phyloP scores from a whole-genome alignment of 257 asterid species.

The Penstemon eatonii region DNA sequence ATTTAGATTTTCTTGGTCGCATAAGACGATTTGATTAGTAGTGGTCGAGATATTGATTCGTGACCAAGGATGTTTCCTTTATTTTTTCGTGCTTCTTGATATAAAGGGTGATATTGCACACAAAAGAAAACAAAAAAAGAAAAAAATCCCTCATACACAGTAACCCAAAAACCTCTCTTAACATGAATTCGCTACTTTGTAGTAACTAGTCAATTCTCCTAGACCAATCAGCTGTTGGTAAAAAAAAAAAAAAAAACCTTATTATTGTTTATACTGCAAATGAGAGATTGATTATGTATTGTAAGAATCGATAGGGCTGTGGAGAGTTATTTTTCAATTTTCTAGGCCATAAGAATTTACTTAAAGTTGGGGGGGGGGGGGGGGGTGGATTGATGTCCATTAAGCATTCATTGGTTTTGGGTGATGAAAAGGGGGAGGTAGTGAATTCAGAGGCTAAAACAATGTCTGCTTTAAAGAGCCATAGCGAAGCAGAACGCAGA shows the following conservation, averaged over 20 bases:
- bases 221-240: no score
- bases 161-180: no score
- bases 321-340: conserved; percentile 31
- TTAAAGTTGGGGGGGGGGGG: conserved; percentile 24
- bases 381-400: conserved; percentile 33
- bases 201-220: no score
- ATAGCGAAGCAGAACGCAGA: conserved; percentile 88
- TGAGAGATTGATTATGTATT: conserved; percentile 33
- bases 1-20: conserved; percentile 14
- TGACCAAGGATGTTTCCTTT: not conserved
- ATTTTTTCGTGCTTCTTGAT: conserved; percentile 8
- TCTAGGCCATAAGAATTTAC: conserved; percentile 11
- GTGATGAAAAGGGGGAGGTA: conserved; percentile 53
- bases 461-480: conserved; percentile 74
- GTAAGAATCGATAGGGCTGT: conserved; percentile 28
- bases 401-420: conserved; percentile 48
- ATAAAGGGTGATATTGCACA: conserved; percentile 4
- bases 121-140: no score
- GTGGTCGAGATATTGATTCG: not conserved
- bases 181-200: no score
- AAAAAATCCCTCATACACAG: no score
- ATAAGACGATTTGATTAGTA: conserved; percentile 5
- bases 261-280: not conserved
- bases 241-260: no score
- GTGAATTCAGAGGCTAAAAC: conserved; percentile 59